Evolutionary conservation across 129 eudicot species (phyloP), one percentile per base, ranked within the genome.

Genomic region (Flaveria bidentis): DNA sequence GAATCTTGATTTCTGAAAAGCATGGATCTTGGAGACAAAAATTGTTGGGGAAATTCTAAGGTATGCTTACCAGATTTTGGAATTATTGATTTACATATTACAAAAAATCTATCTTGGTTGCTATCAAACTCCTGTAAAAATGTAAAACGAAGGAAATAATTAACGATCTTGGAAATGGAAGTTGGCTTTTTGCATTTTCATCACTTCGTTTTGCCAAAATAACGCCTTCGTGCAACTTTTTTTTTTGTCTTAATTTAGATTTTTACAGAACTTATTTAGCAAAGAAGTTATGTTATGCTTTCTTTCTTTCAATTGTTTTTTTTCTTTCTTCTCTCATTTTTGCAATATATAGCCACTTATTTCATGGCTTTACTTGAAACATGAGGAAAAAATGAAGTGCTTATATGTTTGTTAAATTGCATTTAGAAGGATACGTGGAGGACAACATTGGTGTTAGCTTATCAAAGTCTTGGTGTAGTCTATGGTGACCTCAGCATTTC

Each of bases 401-500:
- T 53, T 70, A 71, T 76, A 53, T 22, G 41, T 20, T 52, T 79
- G 33, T 58, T 67, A 47, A 66, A 41, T 78, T 84, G 78, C 28
- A 5, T 44, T 25, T 64, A 84, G 84, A 83, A 85, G 79, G 87
- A 88, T 76, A 86, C 93, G 72, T 90, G 96, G 96, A 90, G 85
- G 80, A 86, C 82, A 55, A 82, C 87, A 4, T 42, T 90, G 87
- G 84, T 90, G 69, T 86, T 90, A 73, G 96, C 96, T 28, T 90
- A 90, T 81, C 96, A 90, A 56, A 90, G 93, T 85, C 86, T 90
- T 69, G 96, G 96, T 63, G 88, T 90, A 25, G 96, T 90, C 26
- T 90, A 90, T 70, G 96, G 96, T 25, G 96, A 90, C 76, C 90
- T 90, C 52, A 86, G 89, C 72, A 90, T 90, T 75, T 90, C 96